Conservation (phyloP, 2,329 filamentous ascomycete genomes). For the Fusarium marasasianum region DNA sequence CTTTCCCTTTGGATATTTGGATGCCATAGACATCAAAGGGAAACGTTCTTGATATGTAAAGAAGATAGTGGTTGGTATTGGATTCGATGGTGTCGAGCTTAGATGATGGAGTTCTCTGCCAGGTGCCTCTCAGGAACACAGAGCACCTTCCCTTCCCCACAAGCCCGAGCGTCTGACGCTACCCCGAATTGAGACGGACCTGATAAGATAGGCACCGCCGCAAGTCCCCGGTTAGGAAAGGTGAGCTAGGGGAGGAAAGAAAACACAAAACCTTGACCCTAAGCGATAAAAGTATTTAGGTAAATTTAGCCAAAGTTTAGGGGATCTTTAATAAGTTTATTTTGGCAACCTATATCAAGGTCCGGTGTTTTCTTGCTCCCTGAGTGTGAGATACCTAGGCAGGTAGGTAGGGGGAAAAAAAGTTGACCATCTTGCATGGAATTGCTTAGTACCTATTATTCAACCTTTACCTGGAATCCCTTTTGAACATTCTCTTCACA, state of each 20-base stretch:
- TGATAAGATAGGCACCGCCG: slow-evolving; percentile 40
- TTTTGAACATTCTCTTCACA: not conserved
- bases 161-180: slow-evolving; percentile 14
- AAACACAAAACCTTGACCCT: too few species aligned
- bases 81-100: slow-evolving; percentile 15
- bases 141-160: slow-evolving; percentile 30
- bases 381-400: not conserved
- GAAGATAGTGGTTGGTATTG: not conserved
- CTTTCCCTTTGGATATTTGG: not conserved
- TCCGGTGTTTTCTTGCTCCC: too few species aligned
- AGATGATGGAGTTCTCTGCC: slow-evolving; percentile 19
- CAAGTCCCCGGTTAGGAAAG: not conserved
- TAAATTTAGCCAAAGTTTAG: too few species aligned
- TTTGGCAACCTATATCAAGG: too few species aligned
- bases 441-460: not conserved
- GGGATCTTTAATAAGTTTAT: too few species aligned
- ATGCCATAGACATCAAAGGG: slow-evolving; percentile 17
- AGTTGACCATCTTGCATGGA: slow-evolving; percentile 16
- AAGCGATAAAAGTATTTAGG: too few species aligned
- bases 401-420: slow-evolving; percentile 30
- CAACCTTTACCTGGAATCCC: not conserved
- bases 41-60: not conserved
- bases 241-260: too few species aligned
- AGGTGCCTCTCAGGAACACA: not conserved
- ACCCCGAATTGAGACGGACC: slow-evolving; percentile 20